These are phyloP conservation scores for Sanguinoderma infundibulare DNA, from an alignment of 1,284 basidiomycete species.

Conservation along the genomic window DNA sequence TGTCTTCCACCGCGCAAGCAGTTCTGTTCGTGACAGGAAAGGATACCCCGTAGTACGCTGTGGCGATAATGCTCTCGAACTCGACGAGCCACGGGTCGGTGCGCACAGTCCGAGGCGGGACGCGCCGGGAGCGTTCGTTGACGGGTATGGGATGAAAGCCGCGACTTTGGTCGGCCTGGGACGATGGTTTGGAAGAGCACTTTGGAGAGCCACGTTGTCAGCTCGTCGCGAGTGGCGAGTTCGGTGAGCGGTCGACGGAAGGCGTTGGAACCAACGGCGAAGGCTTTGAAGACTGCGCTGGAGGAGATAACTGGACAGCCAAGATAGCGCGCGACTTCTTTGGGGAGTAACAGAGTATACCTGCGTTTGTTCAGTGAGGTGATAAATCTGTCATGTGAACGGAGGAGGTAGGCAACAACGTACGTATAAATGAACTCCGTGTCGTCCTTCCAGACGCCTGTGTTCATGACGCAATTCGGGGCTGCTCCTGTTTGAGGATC, in stretches of 20 bases:
- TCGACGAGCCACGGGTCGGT: constrained; percentile 39
- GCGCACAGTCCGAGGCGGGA: constrained; percentile 30
- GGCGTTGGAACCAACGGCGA: constrained; percentile 25
- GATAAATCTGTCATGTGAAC: not conserved
- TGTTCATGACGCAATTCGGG: constrained; percentile 39
- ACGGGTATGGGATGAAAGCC: constrained; percentile 37
- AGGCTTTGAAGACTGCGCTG: constrained; percentile 24
- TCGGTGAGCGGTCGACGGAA: constrained; percentile 33
- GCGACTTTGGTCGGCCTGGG: constrained; percentile 34
- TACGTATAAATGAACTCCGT: constrained; percentile 37
- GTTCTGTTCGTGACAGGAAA: constrained; percentile 31
- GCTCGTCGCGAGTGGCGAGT: constrained; percentile 38
- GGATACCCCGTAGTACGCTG: constrained; percentile 32
- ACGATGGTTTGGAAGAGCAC: constrained; percentile 41
- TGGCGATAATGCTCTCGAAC: constrained; percentile 36
- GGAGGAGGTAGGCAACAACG: not conserved
- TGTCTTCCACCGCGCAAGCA: not conserved
- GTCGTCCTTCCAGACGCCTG: constrained; percentile 29
- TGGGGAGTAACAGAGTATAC: constrained; percentile 35
- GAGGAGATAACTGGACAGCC: constrained; percentile 31
- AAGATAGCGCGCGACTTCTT: constrained; percentile 35
- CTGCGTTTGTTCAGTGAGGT: constrained; percentile 17
- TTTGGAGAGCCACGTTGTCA: constrained; percentile 43
- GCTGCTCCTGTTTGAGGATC: constrained; percentile 30
- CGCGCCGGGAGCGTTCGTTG: constrained; percentile 27